Base-by-base conservation (phyloP, 2,329 filamentous ascomycete genomes). In the Cordyceps pruinosa region DNA sequence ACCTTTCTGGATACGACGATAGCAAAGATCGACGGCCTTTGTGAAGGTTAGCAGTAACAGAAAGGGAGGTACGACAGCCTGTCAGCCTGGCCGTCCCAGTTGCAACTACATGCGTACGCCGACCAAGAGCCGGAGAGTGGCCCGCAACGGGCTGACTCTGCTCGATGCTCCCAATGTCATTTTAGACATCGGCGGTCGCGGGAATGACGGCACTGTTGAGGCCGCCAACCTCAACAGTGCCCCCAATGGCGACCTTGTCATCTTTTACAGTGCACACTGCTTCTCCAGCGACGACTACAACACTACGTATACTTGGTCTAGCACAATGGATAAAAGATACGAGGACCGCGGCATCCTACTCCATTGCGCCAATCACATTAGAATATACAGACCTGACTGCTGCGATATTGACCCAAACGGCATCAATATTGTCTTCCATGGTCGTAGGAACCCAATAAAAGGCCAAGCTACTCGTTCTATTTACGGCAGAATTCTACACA, bases 201-300 rank as follows among this genome's bases (percentile, higher is more conserved):
- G 42, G n/a, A 57, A 57, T 23, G 58, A 59, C 17, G 58, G 54
- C 26, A 21, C 57, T 13, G 49, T 57, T 6, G 58, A 57, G 19
- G 48, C 52, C 6, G 54, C 58, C 19, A 50, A 49, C 19, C 8
- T 59, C 6, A 52, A 57, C 58, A 57, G 57, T 41, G 53, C 53
- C 5, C 47, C 52, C n/a, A 34, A 34, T 8, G 58, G 54, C 17
- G 55, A 59, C 42, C 57, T 59, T 35, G 37, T 57, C 23, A 39
- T 59, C 17, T 59, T 59, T 32, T 59, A 59, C 42, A 59, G 54
- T 34, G 34, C 54, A 4, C 58, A 59, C 23, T 59, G 58, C 35
- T 59, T 49, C 42, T 34, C 58, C 7, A 57, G 42, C 23, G 55
- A 57, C 34, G 54, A 57, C 35, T 57, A 59, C 49, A 34, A 54